Evolutionary conservation across 306 rosid genomes (phyloP), one percentile per base, ranked within the genome.

Genomic region (Comarum palustre): DNA sequence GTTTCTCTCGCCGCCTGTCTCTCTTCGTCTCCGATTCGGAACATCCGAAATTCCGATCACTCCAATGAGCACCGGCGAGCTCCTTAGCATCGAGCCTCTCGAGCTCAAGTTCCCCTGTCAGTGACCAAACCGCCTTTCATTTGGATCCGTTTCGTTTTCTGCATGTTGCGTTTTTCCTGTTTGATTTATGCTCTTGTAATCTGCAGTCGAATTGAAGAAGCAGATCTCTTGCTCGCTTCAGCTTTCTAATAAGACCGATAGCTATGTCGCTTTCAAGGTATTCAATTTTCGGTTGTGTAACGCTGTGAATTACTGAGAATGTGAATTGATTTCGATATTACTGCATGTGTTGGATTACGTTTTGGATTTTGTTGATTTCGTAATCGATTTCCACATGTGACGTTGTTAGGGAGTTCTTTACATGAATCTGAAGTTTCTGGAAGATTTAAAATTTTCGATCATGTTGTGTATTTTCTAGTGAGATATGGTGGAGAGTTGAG

Each of bases 211-310:
- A 80, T 82, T 93, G 87, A 93, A 78, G 90, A 90, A 87, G 83
- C 96, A 90, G 98, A 93, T 93, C 92, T 88, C 96, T 7, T 90
- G 91, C 71, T 82, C 95, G 82, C 96, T 93, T 78, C 88, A 80
- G 76, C 83, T 93, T 74, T 87, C 92, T 9, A 93, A 93, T 81
- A 88, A 88, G 85, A 93, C 96, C 54, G 98, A 93, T 59, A 78
- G 48, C 75, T 88, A 77, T 82, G 91, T 93, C 50, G 98, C 96
- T 78, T 93, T 88, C 87, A 93, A 93, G 96, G 98, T 92, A 65
- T 72, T 3, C 42, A 4, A 7, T 32, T 41, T n/a, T n/a, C n/a
- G n/a, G 38, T 45, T 58, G 19, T n/a, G n/a, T 59, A 73, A 50
- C 58, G 62, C 14, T 20, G 1, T n/a, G 8, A 20, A 24, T 31